Evolutionary conservation across 176 grass and related monocot species (phyloP).

Genomic region (Secale cereale): DNA sequence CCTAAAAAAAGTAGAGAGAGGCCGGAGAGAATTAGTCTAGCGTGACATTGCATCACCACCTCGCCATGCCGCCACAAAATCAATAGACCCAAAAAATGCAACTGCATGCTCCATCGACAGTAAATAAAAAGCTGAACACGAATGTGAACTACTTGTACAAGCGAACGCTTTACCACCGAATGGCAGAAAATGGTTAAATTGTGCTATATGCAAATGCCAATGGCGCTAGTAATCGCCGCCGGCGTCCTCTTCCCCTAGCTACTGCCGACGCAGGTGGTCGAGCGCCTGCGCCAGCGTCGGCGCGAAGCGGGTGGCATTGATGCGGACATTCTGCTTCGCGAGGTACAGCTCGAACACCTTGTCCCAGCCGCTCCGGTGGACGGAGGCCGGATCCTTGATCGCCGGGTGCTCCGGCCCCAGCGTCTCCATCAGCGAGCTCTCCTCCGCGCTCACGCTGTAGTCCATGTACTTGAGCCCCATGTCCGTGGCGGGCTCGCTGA

Average conservation of each 20-base stretch:
- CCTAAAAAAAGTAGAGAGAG: too few species aligned
- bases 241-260: not conserved
- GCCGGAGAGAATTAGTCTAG: too few species aligned
- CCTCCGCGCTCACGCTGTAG: conserved; percentile 41
- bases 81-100: too few species aligned
- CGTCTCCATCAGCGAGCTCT: conserved; percentile 44
- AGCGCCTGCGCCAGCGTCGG: not conserved
- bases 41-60: too few species aligned
- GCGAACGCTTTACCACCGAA: not conserved
- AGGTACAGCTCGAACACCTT: not conserved
- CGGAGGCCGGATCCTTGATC: conserved; percentile 45
- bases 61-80: too few species aligned
- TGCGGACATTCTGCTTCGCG: not conserved
- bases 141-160: not conserved
- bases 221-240: not conserved
- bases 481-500: conserved; percentile 33
- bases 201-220: not conserved
- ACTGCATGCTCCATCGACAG: too few species aligned
- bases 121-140: too few species aligned
- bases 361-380: conserved; percentile 46
- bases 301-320: not conserved
- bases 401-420: conserved; percentile 9
- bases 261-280: not conserved
- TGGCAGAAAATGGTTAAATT: not conserved
- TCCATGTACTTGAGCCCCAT: conserved; percentile 44